Conservation (phyloP, 805 yeast species). For the Ogataea allantospora region DNA sequence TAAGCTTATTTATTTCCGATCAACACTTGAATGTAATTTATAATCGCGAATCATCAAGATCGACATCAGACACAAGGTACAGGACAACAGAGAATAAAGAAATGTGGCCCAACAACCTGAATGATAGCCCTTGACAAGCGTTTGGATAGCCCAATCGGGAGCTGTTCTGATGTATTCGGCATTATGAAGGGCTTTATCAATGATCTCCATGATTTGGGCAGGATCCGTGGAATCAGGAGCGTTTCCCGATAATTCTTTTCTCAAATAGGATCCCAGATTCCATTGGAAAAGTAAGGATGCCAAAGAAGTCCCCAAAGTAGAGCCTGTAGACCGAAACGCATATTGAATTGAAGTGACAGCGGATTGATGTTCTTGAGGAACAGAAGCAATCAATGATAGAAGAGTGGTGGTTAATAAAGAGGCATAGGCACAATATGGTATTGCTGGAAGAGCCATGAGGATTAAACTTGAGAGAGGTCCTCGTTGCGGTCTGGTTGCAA, state of each 20-base stretch:
- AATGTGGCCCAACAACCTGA: constrained; percentile 54
- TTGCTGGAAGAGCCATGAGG: constrained; percentile 42
- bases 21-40: constrained; percentile 50
- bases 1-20: constrained; percentile 32
- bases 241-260: constrained; percentile 31
- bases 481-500: constrained; percentile 24
- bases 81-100: constrained; percentile 39
- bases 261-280: constrained; percentile 35
- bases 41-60: constrained; percentile 30
- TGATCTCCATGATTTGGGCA: constrained; percentile 41
- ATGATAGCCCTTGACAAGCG: constrained; percentile 52
- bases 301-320: constrained; percentile 62
- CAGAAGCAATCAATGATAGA: constrained; percentile 69
- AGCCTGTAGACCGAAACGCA: constrained; percentile 64
- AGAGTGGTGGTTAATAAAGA: constrained; percentile 64
- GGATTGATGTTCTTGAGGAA: constrained; percentile 64
- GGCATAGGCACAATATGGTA: constrained; percentile 57
- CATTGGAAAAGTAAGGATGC: constrained; percentile 63
- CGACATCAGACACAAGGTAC: constrained; percentile 22
- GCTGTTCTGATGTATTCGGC: constrained; percentile 55
- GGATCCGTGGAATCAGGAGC: constrained; percentile 38
- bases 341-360: constrained; percentile 66
- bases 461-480: constrained; percentile 30
- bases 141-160: constrained; percentile 48
- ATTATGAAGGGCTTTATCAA: constrained; percentile 52